phyloP scores from a whole-genome alignment of 805 yeast species.

The Torulaspora franciscae region DNA sequence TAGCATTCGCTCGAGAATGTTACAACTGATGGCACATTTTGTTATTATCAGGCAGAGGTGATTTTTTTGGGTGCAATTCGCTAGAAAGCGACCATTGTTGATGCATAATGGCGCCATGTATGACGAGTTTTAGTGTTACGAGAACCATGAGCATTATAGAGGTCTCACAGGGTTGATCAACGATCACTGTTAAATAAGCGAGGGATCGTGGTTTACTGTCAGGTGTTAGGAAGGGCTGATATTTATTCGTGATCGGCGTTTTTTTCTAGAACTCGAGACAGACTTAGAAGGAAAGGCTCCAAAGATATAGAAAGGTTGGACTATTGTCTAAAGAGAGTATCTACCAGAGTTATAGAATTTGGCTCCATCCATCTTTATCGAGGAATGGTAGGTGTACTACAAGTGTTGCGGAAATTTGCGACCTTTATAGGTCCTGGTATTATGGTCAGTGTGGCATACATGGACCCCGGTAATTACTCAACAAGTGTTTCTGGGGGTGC shows the following conservation, averaged over 20 bases:
- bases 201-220: not conserved
- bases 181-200: not conserved
- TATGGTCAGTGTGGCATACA: slow-evolving; percentile 92
- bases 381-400: slow-evolving; percentile 8
- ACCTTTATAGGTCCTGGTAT: slow-evolving; percentile 87
- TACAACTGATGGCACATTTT: not conserved
- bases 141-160: not conserved
- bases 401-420: slow-evolving; percentile 43
- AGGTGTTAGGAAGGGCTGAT: not conserved
- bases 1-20: not conserved
- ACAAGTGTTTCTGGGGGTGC: slow-evolving; percentile 93
- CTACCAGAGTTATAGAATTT: not conserved
- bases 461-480: slow-evolving; percentile 97
- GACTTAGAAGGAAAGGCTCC: not conserved
- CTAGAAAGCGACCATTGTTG: not conserved
- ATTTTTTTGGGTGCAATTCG: not conserved
- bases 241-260: not conserved
- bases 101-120: not conserved
- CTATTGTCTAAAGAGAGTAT: not conserved
- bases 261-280: not conserved
- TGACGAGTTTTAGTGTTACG: not conserved
- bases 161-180: not conserved
- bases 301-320: not conserved
- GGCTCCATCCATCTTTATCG: not conserved
- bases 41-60: not conserved